Evolutionary conservation across 768 basidiomycete genomes (phyloP), one percentile per base, ranked within the genome.

Genomic region (Termitomyces bulborhizus): DNA sequence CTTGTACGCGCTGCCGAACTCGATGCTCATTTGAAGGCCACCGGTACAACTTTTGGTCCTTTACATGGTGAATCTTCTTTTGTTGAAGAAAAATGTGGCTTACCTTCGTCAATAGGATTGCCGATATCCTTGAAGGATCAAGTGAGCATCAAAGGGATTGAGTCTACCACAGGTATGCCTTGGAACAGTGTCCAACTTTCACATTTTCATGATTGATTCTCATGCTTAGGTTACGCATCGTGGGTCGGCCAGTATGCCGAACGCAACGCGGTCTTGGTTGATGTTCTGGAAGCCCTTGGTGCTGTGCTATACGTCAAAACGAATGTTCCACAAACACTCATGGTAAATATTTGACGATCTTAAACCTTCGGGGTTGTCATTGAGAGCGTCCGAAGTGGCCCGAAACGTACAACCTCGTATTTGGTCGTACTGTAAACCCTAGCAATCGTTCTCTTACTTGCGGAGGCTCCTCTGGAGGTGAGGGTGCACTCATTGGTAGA

Each of bases 401-500:
- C 1, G 92, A 96, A 66, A 85, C 88, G 0, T 82, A 76, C 73
- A 94, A 94, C 65, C 70, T 83, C 56, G 73, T 93, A 34, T 94
- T 88, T 62, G 92, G 91, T 1, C 76, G 88, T 52, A 93, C 92
- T 0, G 63, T 72, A 16, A 92, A 93, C 62, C 91, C 91, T 0
- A 72, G 77, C 63, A 91, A 93, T 64, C 79, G 85, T 12, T 75
- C 76, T 16, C 72, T 90, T 43, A 90, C 86, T 2, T 70, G 74
- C 3, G 91, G 91, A 11, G 93, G 93, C 2, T 93, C 90, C 0
- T 88, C 86, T 3, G 93, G 93, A 4, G 93, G 92, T 26, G 93
- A 94, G 71, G 87, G 87, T 40, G 89, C 91, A 0, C 76, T 94
- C 7, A 61, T 93, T 41, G 84, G 83, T 64, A 60, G 15, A 21